These are phyloP conservation scores for Blastomyces percursus DNA, from an alignment of 2,329 filamentous ascomycete genomes.

Conservation along the genomic window DNA sequence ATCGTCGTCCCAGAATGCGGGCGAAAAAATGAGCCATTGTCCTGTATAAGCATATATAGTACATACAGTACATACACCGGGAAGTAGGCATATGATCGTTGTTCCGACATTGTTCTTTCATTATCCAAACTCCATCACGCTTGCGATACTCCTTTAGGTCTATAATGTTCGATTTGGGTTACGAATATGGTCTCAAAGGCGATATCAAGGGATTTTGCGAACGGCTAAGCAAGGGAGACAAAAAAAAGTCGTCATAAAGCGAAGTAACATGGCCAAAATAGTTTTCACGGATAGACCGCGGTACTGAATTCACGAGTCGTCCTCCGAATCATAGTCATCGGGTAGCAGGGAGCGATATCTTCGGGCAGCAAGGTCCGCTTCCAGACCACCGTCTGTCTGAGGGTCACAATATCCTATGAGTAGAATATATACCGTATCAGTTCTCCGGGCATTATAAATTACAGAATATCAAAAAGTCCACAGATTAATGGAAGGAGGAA, in stretches of 20 bases:
- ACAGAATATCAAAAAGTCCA: background rate
- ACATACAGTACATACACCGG: background rate
- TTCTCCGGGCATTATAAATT: background rate
- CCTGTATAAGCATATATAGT: background rate
- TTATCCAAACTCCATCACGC: background rate
- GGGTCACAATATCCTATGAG: constrained; percentile 67
- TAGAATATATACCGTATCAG: constrained; percentile 12
- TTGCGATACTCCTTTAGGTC: background rate
- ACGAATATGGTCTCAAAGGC: background rate
- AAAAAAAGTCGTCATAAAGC: background rate
- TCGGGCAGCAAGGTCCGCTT: constrained; percentile 73
- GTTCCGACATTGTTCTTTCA: background rate
- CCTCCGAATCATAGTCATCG: constrained; percentile 64
- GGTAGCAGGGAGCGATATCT: constrained; percentile 66
- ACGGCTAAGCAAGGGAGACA: constrained; percentile 1
- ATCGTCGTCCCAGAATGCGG: background rate
- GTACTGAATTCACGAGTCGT: constrained; percentile 30
- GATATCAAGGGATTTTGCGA: background rate
- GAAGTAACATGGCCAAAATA: background rate
- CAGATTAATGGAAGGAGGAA: background rate
- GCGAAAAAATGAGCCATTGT: background rate
- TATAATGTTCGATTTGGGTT: background rate
- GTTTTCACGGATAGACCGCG: background rate
- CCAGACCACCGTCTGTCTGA: constrained; percentile 75
- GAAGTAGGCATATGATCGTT: background rate